A percentile compares a stretch with the other conserved stretches of the same genome.
Evolutionary conservation across 2,329 filamentous ascomycete species (phyloP).

Genomic region (Ophiocordyceps polyrhachis-furcata): DNA sequence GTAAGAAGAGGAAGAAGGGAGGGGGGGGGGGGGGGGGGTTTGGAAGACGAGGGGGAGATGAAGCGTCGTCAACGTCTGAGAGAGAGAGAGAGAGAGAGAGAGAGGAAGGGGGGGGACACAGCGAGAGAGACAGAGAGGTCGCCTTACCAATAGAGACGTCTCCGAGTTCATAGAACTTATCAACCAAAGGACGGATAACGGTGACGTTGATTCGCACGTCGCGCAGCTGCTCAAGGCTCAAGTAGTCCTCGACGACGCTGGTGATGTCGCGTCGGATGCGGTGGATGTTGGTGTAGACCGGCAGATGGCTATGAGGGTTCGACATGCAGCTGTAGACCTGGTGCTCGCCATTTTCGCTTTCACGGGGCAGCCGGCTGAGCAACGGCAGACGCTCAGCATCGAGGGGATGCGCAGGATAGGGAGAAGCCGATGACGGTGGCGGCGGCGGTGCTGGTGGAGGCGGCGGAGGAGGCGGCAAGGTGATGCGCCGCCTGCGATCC

Average conservation of each 20-base stretch:
- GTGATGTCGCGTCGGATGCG: conserved; percentile 46
- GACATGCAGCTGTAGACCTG: conserved; percentile 32
- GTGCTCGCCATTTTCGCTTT: conserved; percentile 6
- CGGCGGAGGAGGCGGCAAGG: conserved; percentile 8
- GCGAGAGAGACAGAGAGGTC: neutral
- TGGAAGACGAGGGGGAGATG: neutral
- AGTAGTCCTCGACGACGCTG: conserved; percentile 41
- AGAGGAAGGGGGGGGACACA: no score
- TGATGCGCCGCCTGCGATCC: conserved; percentile 12
- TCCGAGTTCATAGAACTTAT: conserved; percentile 60
- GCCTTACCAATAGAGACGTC: conserved; percentile 56
- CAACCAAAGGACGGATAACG: conserved; percentile 65
- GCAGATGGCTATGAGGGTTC: conserved; percentile 42
- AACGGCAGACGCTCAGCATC: conserved; percentile 16
- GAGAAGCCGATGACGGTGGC: neutral
- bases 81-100: neutral
- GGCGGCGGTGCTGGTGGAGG: neutral
- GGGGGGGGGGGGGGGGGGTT: no score
- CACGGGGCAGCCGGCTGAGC: conserved; percentile 11
- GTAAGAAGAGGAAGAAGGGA: neutral
- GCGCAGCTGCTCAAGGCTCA: conserved; percentile 57
- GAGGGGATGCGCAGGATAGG: neutral
- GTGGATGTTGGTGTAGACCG: conserved; percentile 64
- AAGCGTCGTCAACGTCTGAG: neutral
- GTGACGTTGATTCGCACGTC: conserved; percentile 68